Conservation (phyloP, 2,329 filamentous ascomycete species). For the Cladorrhinum sp. region DNA sequence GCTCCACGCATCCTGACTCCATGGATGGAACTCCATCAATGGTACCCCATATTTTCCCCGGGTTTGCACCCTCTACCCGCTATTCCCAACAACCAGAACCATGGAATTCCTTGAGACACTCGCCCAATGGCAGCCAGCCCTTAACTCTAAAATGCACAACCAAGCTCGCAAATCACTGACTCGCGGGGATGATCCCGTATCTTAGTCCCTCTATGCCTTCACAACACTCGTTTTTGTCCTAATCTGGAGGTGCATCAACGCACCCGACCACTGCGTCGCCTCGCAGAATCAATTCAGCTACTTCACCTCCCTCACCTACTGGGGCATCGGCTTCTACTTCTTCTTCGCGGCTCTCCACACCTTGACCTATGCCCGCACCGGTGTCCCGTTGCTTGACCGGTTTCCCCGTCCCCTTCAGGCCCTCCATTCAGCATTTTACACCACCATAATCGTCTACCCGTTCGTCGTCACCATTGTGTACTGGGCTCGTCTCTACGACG, state of each 20-base stretch:
- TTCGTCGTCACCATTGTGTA: slow-evolving; percentile 69
- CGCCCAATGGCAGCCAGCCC: not conserved
- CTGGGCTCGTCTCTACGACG: slow-evolving; percentile 60
- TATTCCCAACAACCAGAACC: not conserved
- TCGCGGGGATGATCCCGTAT: not conserved
- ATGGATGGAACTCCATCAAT: not conserved
- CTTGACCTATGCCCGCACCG: slow-evolving; percentile 57
- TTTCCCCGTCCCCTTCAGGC: slow-evolving; percentile 62
- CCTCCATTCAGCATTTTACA: slow-evolving; percentile 63
- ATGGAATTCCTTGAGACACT: not conserved
- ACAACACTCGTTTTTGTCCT: slow-evolving; percentile 66
- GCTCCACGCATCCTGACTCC: not conserved
- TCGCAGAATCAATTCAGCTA: slow-evolving; percentile 67
- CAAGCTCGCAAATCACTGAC: not conserved
- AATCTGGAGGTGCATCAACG: slow-evolving; percentile 59
- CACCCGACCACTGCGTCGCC: slow-evolving; percentile 40
- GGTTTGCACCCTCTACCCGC: not conserved
- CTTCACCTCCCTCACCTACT: slow-evolving; percentile 81
- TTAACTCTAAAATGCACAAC: not conserved
- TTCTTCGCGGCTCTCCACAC: slow-evolving; percentile 67
- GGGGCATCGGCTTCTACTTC: slow-evolving; percentile 80
- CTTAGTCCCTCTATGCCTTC: slow-evolving; percentile 64
- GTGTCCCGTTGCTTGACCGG: slow-evolving; percentile 53
- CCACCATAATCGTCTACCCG: slow-evolving; percentile 60
- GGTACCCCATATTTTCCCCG: not conserved